Base-by-base conservation (phyloP, 2,329 filamentous ascomycete genomes). In the Alternaria arbusti region DNA sequence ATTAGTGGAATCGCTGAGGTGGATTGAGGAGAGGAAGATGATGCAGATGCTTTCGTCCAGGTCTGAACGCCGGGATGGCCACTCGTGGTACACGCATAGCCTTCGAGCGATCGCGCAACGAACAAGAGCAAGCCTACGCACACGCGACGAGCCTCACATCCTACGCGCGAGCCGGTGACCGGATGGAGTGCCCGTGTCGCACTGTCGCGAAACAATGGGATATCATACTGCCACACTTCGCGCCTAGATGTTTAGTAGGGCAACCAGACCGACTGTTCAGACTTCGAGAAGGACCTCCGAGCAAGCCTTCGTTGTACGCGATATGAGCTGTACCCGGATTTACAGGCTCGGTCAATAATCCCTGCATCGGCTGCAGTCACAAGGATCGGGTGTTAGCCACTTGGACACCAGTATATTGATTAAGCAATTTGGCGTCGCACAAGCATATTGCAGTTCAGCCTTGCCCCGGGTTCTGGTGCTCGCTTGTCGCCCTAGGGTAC, bases 1-100 rank as follows among this genome's bases (percentile, higher is more conserved):
- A 91, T 97, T 20, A 72, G 74, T 54, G 72, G 73, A 11, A 69
- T 65, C 43, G 65, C 67, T 45, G 60, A 59, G 51, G 72, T 66
- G 59, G 69, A 58, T 12, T 57, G 30, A 66, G 7, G 30, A 30
- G 28, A 10, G 12, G 12, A 22, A 13, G 23, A 26, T 30, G 15
- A 13, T 23, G 9, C 12, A 22, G 57, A 57, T 22, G 12, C 7
- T 32, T 23, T 32, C 6, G 9, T 6, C 7, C 17, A 20, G 12
- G 40, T 10, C 26, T 10, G 6, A 17, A 9, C 10, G 4, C 11
- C 20, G 13, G 22, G 20, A 47, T 5, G 43, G 22, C 26, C 32
- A 50, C 28, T 43, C 7, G 9, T 15, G 36, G 52, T 44, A 40
- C 32, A 23, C n/a, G 32, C 30, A 8, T 40, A 10, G 45, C 8